A percentile compares a stretch with the other conserved stretches of the same genome.
These are phyloP conservation scores for Sanghuangporus baumii DNA, from an alignment of 1,284 basidiomycete species.

Conservation along the genomic window DNA sequence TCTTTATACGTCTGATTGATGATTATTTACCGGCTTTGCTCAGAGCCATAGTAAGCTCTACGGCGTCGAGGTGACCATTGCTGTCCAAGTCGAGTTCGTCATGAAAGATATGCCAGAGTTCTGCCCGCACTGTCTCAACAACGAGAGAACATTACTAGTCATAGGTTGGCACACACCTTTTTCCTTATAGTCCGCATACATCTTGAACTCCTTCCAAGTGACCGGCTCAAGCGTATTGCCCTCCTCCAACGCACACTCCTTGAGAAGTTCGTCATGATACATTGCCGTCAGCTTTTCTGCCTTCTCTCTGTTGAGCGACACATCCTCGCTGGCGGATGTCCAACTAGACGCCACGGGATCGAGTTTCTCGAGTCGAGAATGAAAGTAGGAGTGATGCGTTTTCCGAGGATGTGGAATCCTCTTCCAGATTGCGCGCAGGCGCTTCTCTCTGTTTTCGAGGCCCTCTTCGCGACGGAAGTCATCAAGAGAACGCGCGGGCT, in stretches of 20 bases:
- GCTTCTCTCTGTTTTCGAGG: conserved; percentile 48
- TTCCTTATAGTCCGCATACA: conserved; percentile 75
- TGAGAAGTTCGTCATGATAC: conserved; percentile 76
- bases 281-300: conserved; percentile 62
- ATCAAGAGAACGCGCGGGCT: conserved; percentile 43
- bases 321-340: conserved; percentile 26
- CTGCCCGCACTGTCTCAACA: conserved; percentile 30
- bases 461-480: conserved; percentile 66
- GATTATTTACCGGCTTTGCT: conserved; percentile 61
- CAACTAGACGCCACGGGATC: conserved; percentile 26
- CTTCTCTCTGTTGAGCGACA: conserved; percentile 55
- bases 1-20: conserved; percentile 8
- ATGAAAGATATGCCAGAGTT: conserved; percentile 88
- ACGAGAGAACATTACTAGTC: not conserved
- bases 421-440: conserved; percentile 57
- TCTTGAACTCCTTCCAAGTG: conserved; percentile 75
- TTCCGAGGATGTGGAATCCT: conserved; percentile 37
- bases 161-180: conserved; percentile 47
- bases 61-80: conserved; percentile 74
- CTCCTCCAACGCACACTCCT: conserved; percentile 49
- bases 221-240: conserved; percentile 40
- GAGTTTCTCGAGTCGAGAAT: conserved; percentile 22
- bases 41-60: conserved; percentile 68
- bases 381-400: conserved; percentile 17
- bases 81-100: conserved; percentile 82